These are phyloP conservation scores for Moesziomyces sp. DNA, from an alignment of 1,284 basidiomycete species.

Conservation along the genomic window DNA sequence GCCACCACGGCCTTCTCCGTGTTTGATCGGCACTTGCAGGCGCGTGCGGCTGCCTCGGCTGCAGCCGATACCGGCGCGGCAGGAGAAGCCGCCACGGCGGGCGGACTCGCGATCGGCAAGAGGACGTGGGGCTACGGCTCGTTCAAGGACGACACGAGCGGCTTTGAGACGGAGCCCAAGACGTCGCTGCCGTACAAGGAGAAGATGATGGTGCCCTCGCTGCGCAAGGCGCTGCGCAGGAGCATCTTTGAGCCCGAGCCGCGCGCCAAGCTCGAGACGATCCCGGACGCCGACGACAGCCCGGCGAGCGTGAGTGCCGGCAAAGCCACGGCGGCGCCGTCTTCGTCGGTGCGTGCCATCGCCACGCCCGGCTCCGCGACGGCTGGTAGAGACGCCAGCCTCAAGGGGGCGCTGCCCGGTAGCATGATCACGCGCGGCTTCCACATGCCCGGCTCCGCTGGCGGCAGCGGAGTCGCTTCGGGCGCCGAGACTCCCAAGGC, in stretches of 20 bases:
- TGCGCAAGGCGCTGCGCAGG: slow-evolving; percentile 52
- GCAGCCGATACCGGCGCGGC: not conserved
- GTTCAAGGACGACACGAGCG: slow-evolving; percentile 43
- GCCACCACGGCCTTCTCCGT: slow-evolving; percentile 24
- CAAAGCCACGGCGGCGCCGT: not conserved
- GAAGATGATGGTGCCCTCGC: slow-evolving; percentile 63
- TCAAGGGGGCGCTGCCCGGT: slow-evolving; percentile 33
- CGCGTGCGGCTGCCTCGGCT: slow-evolving; percentile 4
- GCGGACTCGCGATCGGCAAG: slow-evolving; percentile 34
- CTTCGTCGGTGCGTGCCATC: slow-evolving; percentile 4
- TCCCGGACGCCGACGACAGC: slow-evolving; percentile 37
- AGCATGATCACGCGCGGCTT: slow-evolving; percentile 52
- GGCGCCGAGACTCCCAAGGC: slow-evolving; percentile 12
- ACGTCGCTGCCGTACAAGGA: slow-evolving; percentile 66
- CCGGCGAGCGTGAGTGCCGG: slow-evolving; percentile 24
- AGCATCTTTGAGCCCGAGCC: slow-evolving; percentile 40
- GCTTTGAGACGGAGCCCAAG: slow-evolving; percentile 65
- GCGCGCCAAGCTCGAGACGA: slow-evolving; percentile 39
- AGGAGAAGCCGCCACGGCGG: slow-evolving; percentile 2
- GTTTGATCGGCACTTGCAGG: slow-evolving; percentile 32
- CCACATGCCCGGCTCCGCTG: slow-evolving; percentile 20
- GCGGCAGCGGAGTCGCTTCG: not conserved
- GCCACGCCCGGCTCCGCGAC: not conserved
- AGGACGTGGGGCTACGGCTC: slow-evolving; percentile 47
- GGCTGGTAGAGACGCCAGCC: slow-evolving; percentile 11